Percentiles rank a stretch among this genome's conserved stretches.
These are phyloP conservation scores for Clonostachys byssicola DNA, from an alignment of 2,329 filamentous ascomycete species.

Conservation along the genomic window DNA sequence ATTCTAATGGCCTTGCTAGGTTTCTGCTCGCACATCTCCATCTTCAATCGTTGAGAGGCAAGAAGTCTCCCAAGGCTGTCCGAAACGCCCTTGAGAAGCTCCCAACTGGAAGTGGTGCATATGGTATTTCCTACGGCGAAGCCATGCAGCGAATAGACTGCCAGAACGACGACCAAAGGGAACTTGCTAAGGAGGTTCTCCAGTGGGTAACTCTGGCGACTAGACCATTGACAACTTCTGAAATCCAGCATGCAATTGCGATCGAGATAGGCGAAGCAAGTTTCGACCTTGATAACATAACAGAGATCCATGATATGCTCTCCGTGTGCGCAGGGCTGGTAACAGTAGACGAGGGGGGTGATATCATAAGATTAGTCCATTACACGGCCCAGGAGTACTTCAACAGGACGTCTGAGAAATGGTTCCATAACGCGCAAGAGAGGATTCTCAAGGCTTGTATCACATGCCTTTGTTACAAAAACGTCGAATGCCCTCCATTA, in stretches of 20 bases:
- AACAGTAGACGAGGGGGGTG: conserved; percentile 28
- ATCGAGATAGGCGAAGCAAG: conserved; percentile 15
- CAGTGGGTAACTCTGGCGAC: conserved; percentile 33
- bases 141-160: conserved; percentile 34
- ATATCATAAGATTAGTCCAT: conserved; percentile 34
- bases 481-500: conserved; percentile 7
- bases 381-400: conserved; percentile 42
- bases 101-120: conserved; percentile 16
- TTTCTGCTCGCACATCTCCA: conserved; percentile 12
- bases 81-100: conserved; percentile 20
- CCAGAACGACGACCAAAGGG: conserved; percentile 20
- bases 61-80: conserved; percentile 22
- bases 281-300: conserved; percentile 27
- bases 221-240: conserved; percentile 20
- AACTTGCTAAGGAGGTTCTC: conserved; percentile 30
- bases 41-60: conserved; percentile 9
- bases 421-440: conserved; percentile 18
- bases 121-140: conserved; percentile 31
- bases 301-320: conserved; percentile 22
- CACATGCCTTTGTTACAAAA: conserved; percentile 26
- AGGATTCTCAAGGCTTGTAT: conserved; percentile 22
- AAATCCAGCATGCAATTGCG: conserved; percentile 38
- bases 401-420: conserved; percentile 10
- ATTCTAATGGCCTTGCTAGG: background rate
- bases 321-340: conserved; percentile 35